A percentile compares a stretch with the other conserved stretches of the same genome.
Evolutionary conservation across 768 basidiomycete species (phyloP).

Genomic region (Tephrocybe sp.): DNA sequence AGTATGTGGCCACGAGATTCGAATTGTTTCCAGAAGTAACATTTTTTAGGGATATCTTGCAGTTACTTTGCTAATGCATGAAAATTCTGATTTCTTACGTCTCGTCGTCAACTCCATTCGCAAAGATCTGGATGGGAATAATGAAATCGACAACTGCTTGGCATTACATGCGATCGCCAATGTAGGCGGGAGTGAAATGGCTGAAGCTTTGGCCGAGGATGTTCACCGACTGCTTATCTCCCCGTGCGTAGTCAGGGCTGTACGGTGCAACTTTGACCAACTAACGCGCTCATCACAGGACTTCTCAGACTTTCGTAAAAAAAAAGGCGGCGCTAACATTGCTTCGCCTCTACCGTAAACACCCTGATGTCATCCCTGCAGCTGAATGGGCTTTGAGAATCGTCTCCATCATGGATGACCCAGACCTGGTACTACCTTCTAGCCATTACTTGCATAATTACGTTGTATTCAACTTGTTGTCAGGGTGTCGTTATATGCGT

Average conservation of each 20-base stretch:
- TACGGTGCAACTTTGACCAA: not conserved
- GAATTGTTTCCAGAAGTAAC: slow-evolving; percentile 11
- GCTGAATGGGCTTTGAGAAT: slow-evolving; percentile 96
- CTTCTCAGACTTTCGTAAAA: slow-evolving; percentile 93
- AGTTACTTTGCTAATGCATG: slow-evolving; percentile 96
- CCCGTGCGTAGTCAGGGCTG: slow-evolving; percentile 52
- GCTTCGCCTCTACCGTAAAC: slow-evolving; percentile 91
- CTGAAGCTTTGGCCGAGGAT: slow-evolving; percentile 89
- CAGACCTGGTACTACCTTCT: slow-evolving; percentile 59
- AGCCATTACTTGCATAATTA: slow-evolving; percentile 6
- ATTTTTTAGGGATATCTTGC: slow-evolving; percentile 87
- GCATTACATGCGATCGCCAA: slow-evolving; percentile 98
- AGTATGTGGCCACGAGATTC: slow-evolving; percentile 44
- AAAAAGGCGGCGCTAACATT: slow-evolving; percentile 97
- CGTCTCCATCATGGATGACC: slow-evolving; percentile 93
- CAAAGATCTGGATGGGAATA: slow-evolving; percentile 93
- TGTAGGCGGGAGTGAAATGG: slow-evolving; percentile 97
- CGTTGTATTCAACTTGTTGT: not conserved
- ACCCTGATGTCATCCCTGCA: slow-evolving; percentile 90
- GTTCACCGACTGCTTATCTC: slow-evolving; percentile 95
- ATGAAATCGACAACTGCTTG: slow-evolving; percentile 93
- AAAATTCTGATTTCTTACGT: slow-evolving; percentile 95
- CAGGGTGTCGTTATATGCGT: slow-evolving; percentile 95
- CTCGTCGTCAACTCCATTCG: slow-evolving; percentile 98
- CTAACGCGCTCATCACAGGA: slow-evolving; percentile 46